Evolutionary conservation across 2,329 filamentous ascomycete genomes (phyloP), one percentile per base, ranked within the genome.

Genomic region (Fusarium denticulatum): DNA sequence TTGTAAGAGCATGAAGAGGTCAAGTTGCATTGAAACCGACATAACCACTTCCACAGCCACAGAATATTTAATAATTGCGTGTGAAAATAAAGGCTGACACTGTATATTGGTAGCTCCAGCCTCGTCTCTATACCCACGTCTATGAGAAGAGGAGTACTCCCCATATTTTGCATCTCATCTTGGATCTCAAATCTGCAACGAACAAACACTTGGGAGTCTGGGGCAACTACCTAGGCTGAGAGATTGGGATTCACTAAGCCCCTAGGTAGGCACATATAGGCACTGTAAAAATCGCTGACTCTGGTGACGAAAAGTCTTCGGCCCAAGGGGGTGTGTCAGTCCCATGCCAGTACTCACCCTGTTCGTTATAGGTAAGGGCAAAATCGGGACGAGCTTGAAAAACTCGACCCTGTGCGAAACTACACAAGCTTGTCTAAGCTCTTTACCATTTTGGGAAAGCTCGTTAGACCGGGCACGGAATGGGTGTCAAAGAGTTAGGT

Each of bases 261-360:
- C 56, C 39, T 37, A 26, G 47, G n/a, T 20, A 34, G 39, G 24
- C 15, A 43, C 40, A 42, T 20, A 28, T 18, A 50, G 28, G 22
- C 15, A 49, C 57, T 55, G 36, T 47, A 59, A 26, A 34, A 46
- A 42, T 53, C 28, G n/a, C 39, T 69, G 59, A 53, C 34, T 32
- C 32, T 30, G 22, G 28, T 11, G 42, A 55, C 76, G 75, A 78
- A 77, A 78, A 78, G 61, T 40, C 71, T 78, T 78, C 77, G 76
- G 77, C 73, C 26, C 53, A 76, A 68, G 52, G 50, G 70, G 69
- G 76, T 26, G 69, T 70, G 68, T 45, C 49, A 55, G 37, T 32
- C 32, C 34, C 49, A 28, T 28, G 14, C 10, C 40, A 58, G 36
- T 58, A 37, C n/a, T 32, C 30, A 49, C 26, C 16, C 36, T 53